phyloP scores from a whole-genome alignment of 768 basidiomycete species.

The Termitomyces sp. region DNA sequence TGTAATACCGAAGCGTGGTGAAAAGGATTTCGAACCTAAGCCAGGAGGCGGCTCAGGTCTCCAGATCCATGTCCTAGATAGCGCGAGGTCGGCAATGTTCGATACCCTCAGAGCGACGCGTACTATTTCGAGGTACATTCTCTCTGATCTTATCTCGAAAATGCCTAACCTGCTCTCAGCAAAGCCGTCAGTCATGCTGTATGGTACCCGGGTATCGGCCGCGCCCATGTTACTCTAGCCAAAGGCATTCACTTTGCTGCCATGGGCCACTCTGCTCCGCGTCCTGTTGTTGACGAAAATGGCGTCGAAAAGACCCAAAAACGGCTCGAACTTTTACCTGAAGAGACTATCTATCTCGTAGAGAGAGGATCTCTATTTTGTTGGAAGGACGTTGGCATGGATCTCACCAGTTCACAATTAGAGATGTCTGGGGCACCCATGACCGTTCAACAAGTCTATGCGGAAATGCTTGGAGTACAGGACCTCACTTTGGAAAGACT shows the following conservation, averaged over 20 bases:
- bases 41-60: constrained; percentile 60
- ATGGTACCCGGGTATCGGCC: constrained; percentile 64
- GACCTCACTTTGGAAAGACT: constrained; percentile 81
- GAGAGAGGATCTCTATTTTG: constrained; percentile 88
- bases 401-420: constrained; percentile 25
- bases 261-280: constrained; percentile 76
- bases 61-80: constrained; percentile 78
- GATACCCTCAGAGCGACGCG: constrained; percentile 69
- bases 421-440: constrained; percentile 66
- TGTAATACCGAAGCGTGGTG: constrained; percentile 90
- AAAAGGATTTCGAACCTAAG: constrained; percentile 94
- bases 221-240: constrained; percentile 63
- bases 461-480: constrained; percentile 77
- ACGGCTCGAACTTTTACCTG: constrained; percentile 82
- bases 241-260: constrained; percentile 80
- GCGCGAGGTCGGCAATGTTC: constrained; percentile 82
- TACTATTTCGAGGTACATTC: constrained; percentile 63
- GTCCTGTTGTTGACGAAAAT: constrained; percentile 29
- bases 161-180: constrained; percentile 28
- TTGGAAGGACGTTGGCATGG: constrained; percentile 49
- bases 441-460: constrained; percentile 87
- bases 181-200: constrained; percentile 77
- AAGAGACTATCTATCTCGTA: constrained; percentile 91
- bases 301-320: constrained; percentile 46
- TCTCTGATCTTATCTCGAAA: not conserved